Base-by-base conservation (phyloP, 2,329 filamentous ascomycete genomes). In the Colletotrichum sp. region DNA sequence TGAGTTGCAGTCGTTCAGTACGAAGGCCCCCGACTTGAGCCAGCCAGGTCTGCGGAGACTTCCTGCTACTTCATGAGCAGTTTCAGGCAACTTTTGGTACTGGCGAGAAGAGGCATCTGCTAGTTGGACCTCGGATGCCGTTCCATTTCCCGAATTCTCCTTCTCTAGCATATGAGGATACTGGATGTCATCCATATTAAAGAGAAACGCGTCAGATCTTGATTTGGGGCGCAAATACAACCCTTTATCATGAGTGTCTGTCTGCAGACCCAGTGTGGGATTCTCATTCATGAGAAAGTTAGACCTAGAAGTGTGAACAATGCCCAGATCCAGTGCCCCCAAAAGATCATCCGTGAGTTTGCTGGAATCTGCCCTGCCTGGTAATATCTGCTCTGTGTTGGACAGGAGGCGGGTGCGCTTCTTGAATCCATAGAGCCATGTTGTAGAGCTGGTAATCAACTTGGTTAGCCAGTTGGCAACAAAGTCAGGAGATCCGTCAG, bases 1-100 rank as follows among this genome's bases (percentile, higher is more conserved):
- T 84, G 90, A 92, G 82, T 92, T 92, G 70, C 90, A 87, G 78
- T 92, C 94, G 77, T 90, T 91, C 22, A 92, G 80, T 78, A 92
- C 91, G 77, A 88, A 88, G 0, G 84, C 83, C 3, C 82, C 69
- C 13, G 59, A 65, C 29, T 65, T 71, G 25, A 29, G 29, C 52
- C n/a, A 55, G 6, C 22, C 69, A 27, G 9, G 27, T 25, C 29
- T 75, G 34, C 8, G 74, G 70, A 29, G 68, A 67, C 3, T 70
- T 74, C 12, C 44, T 69, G 15, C 52, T 11, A 44, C 32, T 72
- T 19, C 55, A 39, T 5, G 44, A 15, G 69, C 52, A 6, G 67
- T 71, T 19, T 49, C 27, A 16, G 25, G 19, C 27, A 59, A 19
- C 70, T 72, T 67, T 44, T 91, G 88, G 67, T 89, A 86, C 52